Evolutionary conservation across 2,329 filamentous ascomycete genomes (phyloP), one percentile per base, ranked within the genome.

Genomic region (Fusarium sambucinum): DNA sequence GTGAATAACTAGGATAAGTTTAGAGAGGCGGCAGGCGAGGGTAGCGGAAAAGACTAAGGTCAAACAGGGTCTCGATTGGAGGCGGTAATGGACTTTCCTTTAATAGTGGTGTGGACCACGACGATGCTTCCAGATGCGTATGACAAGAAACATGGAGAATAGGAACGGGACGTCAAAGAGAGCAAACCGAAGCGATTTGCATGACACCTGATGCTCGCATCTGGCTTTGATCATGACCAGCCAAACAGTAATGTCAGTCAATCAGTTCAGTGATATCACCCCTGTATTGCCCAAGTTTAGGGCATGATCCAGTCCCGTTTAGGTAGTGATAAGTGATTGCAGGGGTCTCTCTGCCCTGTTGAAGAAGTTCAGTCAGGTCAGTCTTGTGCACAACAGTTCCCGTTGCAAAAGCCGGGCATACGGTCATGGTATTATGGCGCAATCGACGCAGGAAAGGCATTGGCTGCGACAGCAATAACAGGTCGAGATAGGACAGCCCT

Each of bases 141-240:
- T 38, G 23, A 48, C 32, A 33, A 47, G 37, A 45, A 44, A 37
- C 41, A 52, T 37, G 35, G 52, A 53, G 33, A 55, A 41, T 21
- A 41, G 23, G 41, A 53, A 44, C 21, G 33, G 42, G 27, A 33
- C 13, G 13, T 55, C n/a, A 17, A 48, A 61, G 38, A 46, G 63
- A 59, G 47, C 35, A 55, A 51, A 55, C 27, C 42, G 56, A 51
- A 55, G 21, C 42, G 56, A 69, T 59, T 59, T 47, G 19, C 56
- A 60, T 55, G 66, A 69, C 66, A 69, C 69, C 63, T 54, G 66
- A 69, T 70, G 63, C 59, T 54, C 54, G 66, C 66, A 70, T 68
- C 53, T 70, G 66, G 19, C 48, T 63, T 55, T 58, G 62, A 66
- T 69, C 66, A 69, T 55, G 50, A 47, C 42, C 47, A 40, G 33